Evolutionary conservation across 352 stramenopile species (phyloP).

Genomic region (Globisporangium nunn): DNA sequence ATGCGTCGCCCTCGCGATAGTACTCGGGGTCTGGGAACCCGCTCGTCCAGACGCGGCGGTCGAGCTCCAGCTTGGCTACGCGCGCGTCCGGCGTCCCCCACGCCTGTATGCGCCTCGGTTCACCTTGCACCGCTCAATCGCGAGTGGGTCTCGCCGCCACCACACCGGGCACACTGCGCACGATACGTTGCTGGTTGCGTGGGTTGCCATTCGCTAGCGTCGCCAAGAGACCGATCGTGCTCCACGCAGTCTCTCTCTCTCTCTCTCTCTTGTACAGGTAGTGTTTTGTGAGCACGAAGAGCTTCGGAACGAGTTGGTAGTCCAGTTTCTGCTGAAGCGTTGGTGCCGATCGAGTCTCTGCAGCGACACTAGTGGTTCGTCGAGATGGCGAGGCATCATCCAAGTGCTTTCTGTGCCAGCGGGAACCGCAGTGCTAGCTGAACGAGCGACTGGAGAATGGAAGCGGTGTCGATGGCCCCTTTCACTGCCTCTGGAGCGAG

Average conservation of each 20-base stretch:
- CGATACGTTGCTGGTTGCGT: conserved; percentile 37
- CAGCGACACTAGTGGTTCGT: not conserved
- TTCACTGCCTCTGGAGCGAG: conserved; percentile 9
- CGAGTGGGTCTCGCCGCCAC: conserved; percentile 5
- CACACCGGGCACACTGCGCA: conserved; percentile 23
- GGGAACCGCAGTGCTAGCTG: conserved; percentile 22
- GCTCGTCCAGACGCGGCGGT: conserved; percentile 31
- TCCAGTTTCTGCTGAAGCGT: too few relatives aligned
- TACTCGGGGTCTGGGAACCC: conserved; percentile 43
- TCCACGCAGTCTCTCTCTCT: conserved; percentile 14
- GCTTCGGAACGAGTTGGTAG: conserved; percentile 1
- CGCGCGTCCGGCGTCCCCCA: conserved; percentile 42
- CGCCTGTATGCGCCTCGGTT: conserved; percentile 12
- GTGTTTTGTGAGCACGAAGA: conserved; percentile 13
- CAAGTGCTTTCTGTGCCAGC: conserved; percentile 19
- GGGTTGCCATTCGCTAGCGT: conserved; percentile 24
- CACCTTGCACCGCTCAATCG: not conserved
- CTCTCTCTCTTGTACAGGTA: conserved; percentile 25
- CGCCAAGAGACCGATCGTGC: conserved; percentile 21
- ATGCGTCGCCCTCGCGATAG: conserved; percentile 25
- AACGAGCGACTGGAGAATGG: conserved; percentile 27
- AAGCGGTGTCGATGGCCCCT: conserved; percentile 12
- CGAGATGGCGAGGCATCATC: conserved; percentile 12
- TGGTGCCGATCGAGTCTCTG: too few relatives aligned
- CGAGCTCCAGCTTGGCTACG: conserved; percentile 32